A percentile compares a stretch with the other conserved stretches of the same genome.
Evolutionary conservation across 1,284 basidiomycete genomes (phyloP).

Genomic region (Exobasidium rhododendri): DNA sequence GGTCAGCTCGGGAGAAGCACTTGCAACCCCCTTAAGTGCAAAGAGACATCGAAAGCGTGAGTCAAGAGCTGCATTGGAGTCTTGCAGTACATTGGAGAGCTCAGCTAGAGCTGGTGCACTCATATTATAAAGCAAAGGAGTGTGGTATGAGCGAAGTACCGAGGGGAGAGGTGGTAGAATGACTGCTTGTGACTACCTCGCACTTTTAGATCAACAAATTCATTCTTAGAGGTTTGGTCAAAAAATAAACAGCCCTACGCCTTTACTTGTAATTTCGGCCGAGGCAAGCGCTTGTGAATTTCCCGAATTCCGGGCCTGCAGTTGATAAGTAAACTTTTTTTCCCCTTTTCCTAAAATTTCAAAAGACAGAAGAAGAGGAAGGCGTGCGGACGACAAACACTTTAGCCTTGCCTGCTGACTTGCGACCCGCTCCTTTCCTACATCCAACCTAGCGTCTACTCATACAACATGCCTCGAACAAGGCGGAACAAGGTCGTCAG

Average conservation of each 20-base stretch:
- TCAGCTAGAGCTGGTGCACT: neutral
- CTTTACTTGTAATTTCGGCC: neutral
- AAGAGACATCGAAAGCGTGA: slow-evolving; percentile 89
- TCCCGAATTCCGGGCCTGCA: neutral
- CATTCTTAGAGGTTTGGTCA: neutral
- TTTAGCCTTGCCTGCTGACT: neutral
- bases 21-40: slow-evolving; percentile 76
- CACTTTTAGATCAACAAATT: too few species aligned
- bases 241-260: too few species aligned
- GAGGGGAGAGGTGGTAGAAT: neutral
- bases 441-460: neutral
- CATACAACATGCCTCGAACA: slow-evolving; percentile 50
- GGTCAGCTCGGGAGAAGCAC: slow-evolving; percentile 26
- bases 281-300: neutral
- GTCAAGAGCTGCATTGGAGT: slow-evolving; percentile 68
- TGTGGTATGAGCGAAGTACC: neutral
- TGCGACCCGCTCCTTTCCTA: neutral
- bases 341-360: neutral
- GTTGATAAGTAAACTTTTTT: neutral
- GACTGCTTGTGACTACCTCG: too few species aligned
- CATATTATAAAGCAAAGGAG: neutral
- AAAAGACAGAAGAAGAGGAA: slow-evolving; percentile 1
- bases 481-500: slow-evolving; percentile 58
- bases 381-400: neutral
- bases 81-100: slow-evolving; percentile 22